These are phyloP conservation scores for Penicillium nucicola DNA, from an alignment of 495 filamentous ascomycete genomes.

Conservation along the genomic window DNA sequence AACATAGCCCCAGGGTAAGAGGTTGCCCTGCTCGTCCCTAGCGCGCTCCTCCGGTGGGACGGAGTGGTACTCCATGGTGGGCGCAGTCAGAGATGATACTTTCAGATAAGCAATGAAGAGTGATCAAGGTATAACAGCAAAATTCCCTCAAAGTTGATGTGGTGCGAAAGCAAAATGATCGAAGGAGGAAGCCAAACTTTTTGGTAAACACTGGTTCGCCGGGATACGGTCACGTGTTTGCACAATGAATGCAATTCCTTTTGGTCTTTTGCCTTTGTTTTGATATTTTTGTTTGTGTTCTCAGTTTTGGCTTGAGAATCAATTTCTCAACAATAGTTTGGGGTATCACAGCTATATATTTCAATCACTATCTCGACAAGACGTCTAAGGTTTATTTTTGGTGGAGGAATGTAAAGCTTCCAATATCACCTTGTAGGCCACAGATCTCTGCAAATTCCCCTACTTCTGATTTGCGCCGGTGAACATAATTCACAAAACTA, in stretches of 20 bases:
- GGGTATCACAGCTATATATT: no score
- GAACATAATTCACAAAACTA: constrained; percentile 42
- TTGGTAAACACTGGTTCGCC: constrained; percentile 29
- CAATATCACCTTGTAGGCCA: constrained; percentile 24
- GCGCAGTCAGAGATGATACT: not conserved
- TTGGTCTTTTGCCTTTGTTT: not conserved
- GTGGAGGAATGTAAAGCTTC: constrained; percentile 26
- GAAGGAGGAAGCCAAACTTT: constrained; percentile 14
- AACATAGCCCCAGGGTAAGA: constrained; percentile 59
- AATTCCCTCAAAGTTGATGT: not conserved
- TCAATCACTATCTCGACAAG: no score
- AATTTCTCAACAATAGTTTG: no score
- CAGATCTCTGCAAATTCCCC: constrained; percentile 34
- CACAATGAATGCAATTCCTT: not conserved
- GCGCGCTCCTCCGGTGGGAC: constrained; percentile 64
- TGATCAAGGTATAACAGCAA: not conserved
- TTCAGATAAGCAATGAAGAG: not conserved
- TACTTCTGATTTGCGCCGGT: constrained; percentile 20
- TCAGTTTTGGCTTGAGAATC: no score
- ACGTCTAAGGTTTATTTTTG: constrained; percentile 11
- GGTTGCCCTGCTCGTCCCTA: constrained; percentile 55
- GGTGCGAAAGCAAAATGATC: not conserved
- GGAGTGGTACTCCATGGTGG: constrained; percentile 60
- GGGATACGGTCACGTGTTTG: constrained; percentile 24
- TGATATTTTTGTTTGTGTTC: not conserved